phyloP scores from a whole-genome alignment of 768 basidiomycete species.

The Kwoniella pini region DNA sequence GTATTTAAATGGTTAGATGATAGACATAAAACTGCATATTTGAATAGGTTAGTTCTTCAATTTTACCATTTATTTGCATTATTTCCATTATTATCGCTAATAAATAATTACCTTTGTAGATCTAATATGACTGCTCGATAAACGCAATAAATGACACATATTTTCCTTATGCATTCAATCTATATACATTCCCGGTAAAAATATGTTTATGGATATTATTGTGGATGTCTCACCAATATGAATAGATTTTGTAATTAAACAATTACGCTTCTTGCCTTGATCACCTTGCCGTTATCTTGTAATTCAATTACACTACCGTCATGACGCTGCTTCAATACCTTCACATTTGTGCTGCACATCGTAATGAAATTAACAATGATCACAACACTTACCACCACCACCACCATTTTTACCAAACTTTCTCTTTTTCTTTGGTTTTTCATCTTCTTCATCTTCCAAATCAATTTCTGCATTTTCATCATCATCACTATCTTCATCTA shows the following conservation, averaged over 20 bases:
- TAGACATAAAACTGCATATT: slow-evolving; percentile 69
- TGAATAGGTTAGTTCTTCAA: slow-evolving; percentile 58
- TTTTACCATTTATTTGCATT: too few relatives aligned
- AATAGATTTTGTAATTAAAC: too few relatives aligned
- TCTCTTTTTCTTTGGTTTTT: slow-evolving; percentile 39
- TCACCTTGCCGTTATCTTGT: too few relatives aligned
- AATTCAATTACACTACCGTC: too few relatives aligned
- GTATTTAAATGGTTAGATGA: slow-evolving; percentile 66
- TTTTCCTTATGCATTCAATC: too few relatives aligned
- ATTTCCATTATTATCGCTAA: too few relatives aligned
- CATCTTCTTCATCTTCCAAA: slow-evolving; percentile 46
- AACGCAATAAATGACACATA: not conserved
- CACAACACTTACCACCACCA: not conserved
- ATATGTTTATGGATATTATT: too few relatives aligned
- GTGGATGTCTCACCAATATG: too few relatives aligned
- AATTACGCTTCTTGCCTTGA: too few relatives aligned
- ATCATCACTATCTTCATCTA: slow-evolving; percentile 40
- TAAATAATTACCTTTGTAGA: too few relatives aligned
- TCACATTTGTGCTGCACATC: not conserved
- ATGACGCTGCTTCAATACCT: too few relatives aligned
- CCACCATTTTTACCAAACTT: slow-evolving; percentile 15
- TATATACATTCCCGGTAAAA: too few relatives aligned
- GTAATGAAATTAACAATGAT: not conserved
- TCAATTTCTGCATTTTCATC: slow-evolving; percentile 43
- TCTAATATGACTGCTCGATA: slow-evolving; percentile 28